phyloP scores from a whole-genome alignment of 805 yeast species.

The Wickerhamomyces silvicola region DNA sequence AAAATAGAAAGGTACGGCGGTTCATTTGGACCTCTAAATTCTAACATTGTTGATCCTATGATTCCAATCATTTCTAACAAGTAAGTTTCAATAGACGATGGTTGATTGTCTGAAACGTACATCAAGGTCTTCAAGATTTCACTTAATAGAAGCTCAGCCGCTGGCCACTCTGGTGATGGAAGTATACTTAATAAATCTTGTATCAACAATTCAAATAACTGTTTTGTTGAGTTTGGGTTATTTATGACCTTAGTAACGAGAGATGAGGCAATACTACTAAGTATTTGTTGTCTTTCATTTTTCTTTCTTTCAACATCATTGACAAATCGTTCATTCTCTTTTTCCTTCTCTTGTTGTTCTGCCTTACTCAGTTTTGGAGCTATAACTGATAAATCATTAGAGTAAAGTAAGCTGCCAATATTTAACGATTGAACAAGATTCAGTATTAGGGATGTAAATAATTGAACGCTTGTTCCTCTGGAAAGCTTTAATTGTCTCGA shows the following conservation, averaged over 20 bases:
- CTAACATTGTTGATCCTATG: conserved; percentile 46
- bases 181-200: conserved; percentile 51
- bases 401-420: conserved; percentile 8
- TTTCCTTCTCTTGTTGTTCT: conserved; percentile 9
- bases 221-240: conserved; percentile 29
- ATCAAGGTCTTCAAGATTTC: conserved; percentile 40
- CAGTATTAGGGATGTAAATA: conserved; percentile 40
- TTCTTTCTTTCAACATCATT: neutral
- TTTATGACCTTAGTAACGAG: conserved; percentile 19
- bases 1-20: neutral
- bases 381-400: conserved; percentile 10
- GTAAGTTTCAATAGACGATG: conserved; percentile 40
- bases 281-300: conserved; percentile 6
- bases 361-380: conserved; percentile 3
- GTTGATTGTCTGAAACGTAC: conserved; percentile 28
- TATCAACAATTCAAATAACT: conserved; percentile 43
- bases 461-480: conserved; percentile 43
- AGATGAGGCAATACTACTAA: conserved; percentile 11
- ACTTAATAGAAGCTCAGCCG: conserved; percentile 43
- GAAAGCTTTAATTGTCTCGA: conserved; percentile 39
- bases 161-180: conserved; percentile 55
- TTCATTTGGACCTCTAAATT: conserved; percentile 24
- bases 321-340: conserved; percentile 9
- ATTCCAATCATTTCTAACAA: conserved; percentile 56
- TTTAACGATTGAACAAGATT: conserved; percentile 36